Conservation (phyloP, 345 rosid genomes). For the Eucalyptus cloeziana region DNA sequence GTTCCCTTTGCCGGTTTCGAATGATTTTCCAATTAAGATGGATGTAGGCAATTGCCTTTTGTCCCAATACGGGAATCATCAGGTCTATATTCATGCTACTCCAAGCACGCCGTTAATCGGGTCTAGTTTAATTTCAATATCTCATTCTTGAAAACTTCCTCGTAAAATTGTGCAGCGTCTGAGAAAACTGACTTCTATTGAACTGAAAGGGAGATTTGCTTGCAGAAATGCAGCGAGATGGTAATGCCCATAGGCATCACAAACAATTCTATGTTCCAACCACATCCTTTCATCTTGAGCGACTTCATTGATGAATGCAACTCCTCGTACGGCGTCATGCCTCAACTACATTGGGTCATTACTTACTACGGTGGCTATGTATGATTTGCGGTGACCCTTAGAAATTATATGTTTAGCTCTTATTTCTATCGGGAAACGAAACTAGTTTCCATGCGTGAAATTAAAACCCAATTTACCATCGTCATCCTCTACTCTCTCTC, state of each 20-base stretch:
- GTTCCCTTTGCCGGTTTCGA: background rate
- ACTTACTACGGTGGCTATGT: constrained; percentile 44
- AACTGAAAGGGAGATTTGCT: background rate
- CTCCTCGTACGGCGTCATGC: constrained; percentile 2
- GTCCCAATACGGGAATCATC: background rate
- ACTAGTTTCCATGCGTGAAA: background rate
- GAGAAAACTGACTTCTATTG: background rate
- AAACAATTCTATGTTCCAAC: constrained; percentile 24
- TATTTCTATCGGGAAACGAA: background rate
- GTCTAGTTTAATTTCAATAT: background rate
- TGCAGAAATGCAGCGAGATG: constrained; percentile 41
- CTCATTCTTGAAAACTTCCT: background rate
- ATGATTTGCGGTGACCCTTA: background rate
- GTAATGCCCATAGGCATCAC: constrained; percentile 25
- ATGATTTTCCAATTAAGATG: background rate
- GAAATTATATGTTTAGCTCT: background rate
- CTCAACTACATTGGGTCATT: constrained; percentile 45
- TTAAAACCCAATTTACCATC: background rate
- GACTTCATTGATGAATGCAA: background rate
- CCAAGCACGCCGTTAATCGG: background rate
- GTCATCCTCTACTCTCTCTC: background rate
- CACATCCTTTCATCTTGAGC: constrained; percentile 2
- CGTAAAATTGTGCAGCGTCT: background rate
- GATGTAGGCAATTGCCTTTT: background rate
- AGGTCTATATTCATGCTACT: background rate